Percentiles rank a stretch among this genome's conserved stretches.
Evolutionary conservation across 805 yeast species (phyloP).

Genomic region (Scheffersomyces ergatensis): DNA sequence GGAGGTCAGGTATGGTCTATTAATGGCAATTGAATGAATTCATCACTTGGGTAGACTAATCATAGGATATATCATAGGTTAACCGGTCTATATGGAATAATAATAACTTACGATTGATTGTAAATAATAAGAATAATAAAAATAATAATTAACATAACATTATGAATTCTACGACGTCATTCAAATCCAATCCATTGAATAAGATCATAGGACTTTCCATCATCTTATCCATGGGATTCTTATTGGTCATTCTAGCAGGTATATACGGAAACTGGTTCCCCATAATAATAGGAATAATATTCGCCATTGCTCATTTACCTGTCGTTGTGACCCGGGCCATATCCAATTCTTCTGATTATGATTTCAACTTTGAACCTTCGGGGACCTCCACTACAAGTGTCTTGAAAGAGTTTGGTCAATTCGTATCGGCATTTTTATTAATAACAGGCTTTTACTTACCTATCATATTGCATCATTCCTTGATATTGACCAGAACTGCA

Average conservation of each 20-base stretch:
- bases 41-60: too few species aligned
- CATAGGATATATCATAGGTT: too few species aligned
- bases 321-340: conserved; percentile 31
- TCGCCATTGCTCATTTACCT: conserved; percentile 41
- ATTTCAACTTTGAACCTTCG: conserved; percentile 41
- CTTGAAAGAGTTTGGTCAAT: conserved; percentile 77
- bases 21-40: too few species aligned
- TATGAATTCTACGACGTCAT: conserved; percentile 19
- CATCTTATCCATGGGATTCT: conserved; percentile 84
- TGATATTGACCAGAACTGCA: conserved; percentile 67
- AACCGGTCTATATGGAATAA: too few species aligned
- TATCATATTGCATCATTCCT: conserved; percentile 70
- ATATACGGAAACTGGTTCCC: conserved; percentile 92
- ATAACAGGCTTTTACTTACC: conserved; percentile 76
- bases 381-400: conserved; percentile 27
- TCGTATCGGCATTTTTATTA: conserved; percentile 72
- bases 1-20: too few species aligned
- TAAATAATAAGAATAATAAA: too few species aligned
- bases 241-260: conserved; percentile 83
- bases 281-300: conserved; percentile 54
- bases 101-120: too few species aligned
- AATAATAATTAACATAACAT: too few species aligned
- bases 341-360: conserved; percentile 35
- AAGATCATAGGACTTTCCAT: conserved; percentile 74
- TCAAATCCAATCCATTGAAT: conserved; percentile 57